Base-by-base conservation (phyloP, 345 rosid genomes). In the Turnera subulata region DNA sequence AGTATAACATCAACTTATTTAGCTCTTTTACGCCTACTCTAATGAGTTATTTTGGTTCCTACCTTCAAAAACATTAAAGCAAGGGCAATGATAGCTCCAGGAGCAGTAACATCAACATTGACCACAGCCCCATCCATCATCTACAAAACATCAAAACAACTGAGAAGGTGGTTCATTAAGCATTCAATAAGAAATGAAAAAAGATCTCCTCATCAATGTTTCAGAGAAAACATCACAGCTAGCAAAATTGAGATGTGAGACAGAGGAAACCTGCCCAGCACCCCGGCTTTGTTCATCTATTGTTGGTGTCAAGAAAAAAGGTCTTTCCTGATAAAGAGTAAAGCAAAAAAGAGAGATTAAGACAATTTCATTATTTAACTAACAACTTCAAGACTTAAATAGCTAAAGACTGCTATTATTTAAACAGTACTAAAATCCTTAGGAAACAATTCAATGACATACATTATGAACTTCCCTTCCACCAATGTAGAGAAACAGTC, bases 41-140 rank as follows among this genome's bases (percentile, higher is more conserved):
- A n/a, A n/a, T n/a, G n/a, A n/a, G n/a, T n/a, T n/a, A n/a, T n/a
- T n/a, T n/a, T n/a, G n/a, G n/a, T n/a, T n/a, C n/a, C 59, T 73
- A 89, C 99, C 87, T 92, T 92, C 50, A 92, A 67, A 76, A 84
- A 92, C 94, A 92, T 89, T 52, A 92, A 72, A 61, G 96, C 76
- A 63, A 92, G 96, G 56, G 97, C 95, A 57, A 92, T 78, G 64
- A 79, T 81, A 33, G 97, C 91, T 60, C 99, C 99, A 70, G 99
- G 97, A 63, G 99, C 96, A 48, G 99, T 85, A 32, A 92, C 94
- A 78, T 92, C 93, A 76, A 89, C 83, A 80, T 86, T 86, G 56
- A 91, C 78, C 23, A 74, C 64, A 52, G 76, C 68, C 63, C 84
- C 93, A 62, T 92, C 99, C 82, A 82, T 82, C 80, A 86, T 80